phyloP scores from a whole-genome alignment of 495 filamentous ascomycete genomes.

The Penicillium pancosmium region DNA sequence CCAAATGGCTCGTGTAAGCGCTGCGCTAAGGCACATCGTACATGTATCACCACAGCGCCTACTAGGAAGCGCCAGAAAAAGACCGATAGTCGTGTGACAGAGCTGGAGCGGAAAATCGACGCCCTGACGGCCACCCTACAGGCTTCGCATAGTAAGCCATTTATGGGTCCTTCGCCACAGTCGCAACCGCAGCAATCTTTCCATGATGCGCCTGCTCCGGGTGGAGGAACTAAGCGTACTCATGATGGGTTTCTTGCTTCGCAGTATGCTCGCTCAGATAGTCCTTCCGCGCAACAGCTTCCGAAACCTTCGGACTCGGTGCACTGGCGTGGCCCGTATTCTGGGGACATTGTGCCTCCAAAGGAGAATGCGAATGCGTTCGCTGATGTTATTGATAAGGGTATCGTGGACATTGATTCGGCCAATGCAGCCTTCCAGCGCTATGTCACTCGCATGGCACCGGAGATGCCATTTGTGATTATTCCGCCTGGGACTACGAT shows the following conservation, averaged over 20 bases:
- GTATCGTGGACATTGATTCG: conserved; percentile 62
- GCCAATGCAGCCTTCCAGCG: conserved; percentile 68
- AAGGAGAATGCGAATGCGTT: conserved; percentile 36
- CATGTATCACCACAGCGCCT: conserved; percentile 80
- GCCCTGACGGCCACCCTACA: conserved; percentile 78
- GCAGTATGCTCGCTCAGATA: conserved; percentile 23
- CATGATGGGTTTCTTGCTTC: conserved; percentile 25
- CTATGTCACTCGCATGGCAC: conserved; percentile 69
- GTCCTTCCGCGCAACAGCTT: conserved; percentile 31
- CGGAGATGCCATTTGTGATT: conserved; percentile 77
- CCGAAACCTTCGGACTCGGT: conserved; percentile 13
- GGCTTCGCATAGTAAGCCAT: conserved; percentile 37
- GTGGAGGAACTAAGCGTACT: conserved; percentile 27
- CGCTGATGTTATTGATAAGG: conserved; percentile 71
- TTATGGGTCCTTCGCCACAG: background rate
- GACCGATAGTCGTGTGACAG: conserved; percentile 86
- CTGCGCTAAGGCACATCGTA: conserved; percentile 79
- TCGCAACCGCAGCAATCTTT: background rate
- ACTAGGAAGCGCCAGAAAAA: conserved; percentile 91
- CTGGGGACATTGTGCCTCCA: conserved; percentile 13
- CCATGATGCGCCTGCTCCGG: background rate
- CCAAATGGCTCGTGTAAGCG: conserved; percentile 74
- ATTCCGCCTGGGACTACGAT: conserved; percentile 69
- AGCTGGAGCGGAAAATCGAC: conserved; percentile 94
- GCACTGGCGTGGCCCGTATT: conserved; percentile 21